Percentiles rank a stretch among this genome's conserved stretches.
These are phyloP conservation scores for Setomelanomma holmii DNA, from an alignment of 2,329 filamentous ascomycete genomes.

Conservation along the genomic window DNA sequence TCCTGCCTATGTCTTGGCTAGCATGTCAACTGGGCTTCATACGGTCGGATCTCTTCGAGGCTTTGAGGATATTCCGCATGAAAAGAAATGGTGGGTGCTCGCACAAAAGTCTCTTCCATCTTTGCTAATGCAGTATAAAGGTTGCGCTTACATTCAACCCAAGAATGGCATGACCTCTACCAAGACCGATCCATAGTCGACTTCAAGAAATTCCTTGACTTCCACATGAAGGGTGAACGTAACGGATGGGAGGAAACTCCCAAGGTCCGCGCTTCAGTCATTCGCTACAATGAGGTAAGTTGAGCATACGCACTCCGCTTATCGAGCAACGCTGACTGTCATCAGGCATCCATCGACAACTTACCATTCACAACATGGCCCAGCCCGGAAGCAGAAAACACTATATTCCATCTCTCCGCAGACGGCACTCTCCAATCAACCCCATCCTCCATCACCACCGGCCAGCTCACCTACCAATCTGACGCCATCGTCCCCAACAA, in stretches of 20 bases:
- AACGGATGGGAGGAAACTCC: conserved; percentile 59
- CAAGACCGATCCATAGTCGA: conserved; percentile 9
- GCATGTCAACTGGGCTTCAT: conserved; percentile 24
- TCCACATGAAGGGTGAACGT: conserved; percentile 51
- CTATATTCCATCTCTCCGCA: background rate
- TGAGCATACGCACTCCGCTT: too few species aligned
- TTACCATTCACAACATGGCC: background rate
- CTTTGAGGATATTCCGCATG: conserved; percentile 19
- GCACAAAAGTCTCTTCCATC: too few species aligned
- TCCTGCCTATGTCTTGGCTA: conserved; percentile 26
- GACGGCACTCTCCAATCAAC: background rate
- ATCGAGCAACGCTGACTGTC: too few species aligned
- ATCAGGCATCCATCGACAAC: background rate
- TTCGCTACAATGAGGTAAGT: background rate
- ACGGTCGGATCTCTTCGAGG: conserved; percentile 26
- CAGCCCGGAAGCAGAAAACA: background rate
- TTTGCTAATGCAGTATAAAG: too few species aligned
- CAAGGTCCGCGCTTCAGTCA: background rate
- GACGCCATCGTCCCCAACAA: background rate
- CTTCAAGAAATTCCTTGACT: conserved; percentile 53
- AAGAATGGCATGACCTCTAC: conserved; percentile 29
- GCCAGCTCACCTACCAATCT: conserved; percentile 6
- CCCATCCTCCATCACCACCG: background rate
- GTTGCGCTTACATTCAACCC: conserved; percentile 9
- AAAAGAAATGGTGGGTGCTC: conserved; percentile 22